Conservation (phyloP, 345 rosid genomes). For the Arabidopsis thaliana region DNA sequence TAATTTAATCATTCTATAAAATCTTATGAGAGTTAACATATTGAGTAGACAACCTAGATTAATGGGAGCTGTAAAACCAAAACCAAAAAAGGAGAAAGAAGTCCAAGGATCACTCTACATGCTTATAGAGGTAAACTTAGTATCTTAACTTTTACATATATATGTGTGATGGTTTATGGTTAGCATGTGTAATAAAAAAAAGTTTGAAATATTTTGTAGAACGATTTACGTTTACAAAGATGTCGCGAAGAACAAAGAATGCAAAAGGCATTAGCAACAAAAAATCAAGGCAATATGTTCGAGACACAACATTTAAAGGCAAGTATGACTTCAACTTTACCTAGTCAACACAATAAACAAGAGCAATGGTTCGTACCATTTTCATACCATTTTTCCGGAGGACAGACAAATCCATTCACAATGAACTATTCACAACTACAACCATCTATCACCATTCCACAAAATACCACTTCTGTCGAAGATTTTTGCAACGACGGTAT, state of each 20-base stretch:
- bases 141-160: background rate
- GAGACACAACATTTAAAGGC: constrained; percentile 12
- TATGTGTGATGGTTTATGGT: background rate
- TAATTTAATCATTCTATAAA: background rate
- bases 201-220: constrained; percentile 3
- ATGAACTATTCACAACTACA: background rate
- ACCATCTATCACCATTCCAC: constrained; percentile 13
- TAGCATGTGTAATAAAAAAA: too few species aligned
- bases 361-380: constrained; percentile 12
- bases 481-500: background rate
- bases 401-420: background rate
- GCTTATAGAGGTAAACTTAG: constrained; percentile 33
- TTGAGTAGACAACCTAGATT: constrained; percentile 28
- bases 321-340: background rate
- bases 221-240: constrained; percentile 24
- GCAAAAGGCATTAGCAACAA: constrained; percentile 27
- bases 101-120: constrained; percentile 35
- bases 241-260: constrained; percentile 27
- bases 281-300: constrained; percentile 26
- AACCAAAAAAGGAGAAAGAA: constrained; percentile 36
- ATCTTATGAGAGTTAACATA: constrained; percentile 15
- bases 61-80: constrained; percentile 15
- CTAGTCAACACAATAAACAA: background rate
- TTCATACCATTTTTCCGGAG: background rate
- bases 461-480: constrained; percentile 2